Conservation (phyloP, 495 filamentous ascomycete genomes). For the Cenococcum geophilum region DNA sequence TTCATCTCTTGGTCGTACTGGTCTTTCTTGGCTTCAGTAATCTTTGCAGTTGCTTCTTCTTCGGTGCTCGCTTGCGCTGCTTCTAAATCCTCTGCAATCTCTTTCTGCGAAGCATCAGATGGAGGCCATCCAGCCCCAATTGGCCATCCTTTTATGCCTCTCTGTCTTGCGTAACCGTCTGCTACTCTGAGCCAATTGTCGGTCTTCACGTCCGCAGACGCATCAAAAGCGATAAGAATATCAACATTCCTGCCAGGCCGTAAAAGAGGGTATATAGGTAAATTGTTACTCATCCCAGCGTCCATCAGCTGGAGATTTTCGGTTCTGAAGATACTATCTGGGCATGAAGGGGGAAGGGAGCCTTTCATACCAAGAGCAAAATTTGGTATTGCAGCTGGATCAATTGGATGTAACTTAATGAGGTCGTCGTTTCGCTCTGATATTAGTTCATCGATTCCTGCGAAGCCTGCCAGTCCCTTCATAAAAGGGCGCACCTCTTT, state of each 20-base stretch:
- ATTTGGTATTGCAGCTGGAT: slow-evolving; percentile 83
- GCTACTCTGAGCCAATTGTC: slow-evolving; percentile 91
- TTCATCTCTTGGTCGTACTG: slow-evolving; percentile 28
- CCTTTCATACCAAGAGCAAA: slow-evolving; percentile 73
- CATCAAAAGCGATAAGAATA: slow-evolving; percentile 84
- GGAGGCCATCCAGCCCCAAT: slow-evolving; percentile 86
- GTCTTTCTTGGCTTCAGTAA: slow-evolving; percentile 56
- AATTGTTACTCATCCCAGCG: slow-evolving; percentile 95
- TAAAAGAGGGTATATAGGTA: slow-evolving; percentile 90
- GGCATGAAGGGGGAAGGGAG: slow-evolving; percentile 64
- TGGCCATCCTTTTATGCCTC: slow-evolving; percentile 89
- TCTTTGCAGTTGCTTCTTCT: slow-evolving; percentile 54
- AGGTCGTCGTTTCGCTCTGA: slow-evolving; percentile 72
- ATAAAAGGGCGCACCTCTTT: slow-evolving; percentile 80
- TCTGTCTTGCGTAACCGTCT: slow-evolving; percentile 84
- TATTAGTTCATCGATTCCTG: slow-evolving; percentile 79
- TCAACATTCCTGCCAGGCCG: slow-evolving; percentile 83
- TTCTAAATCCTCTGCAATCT: slow-evolving; percentile 58
- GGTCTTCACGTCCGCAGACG: slow-evolving; percentile 72
- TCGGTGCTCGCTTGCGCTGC: slow-evolving; percentile 57
- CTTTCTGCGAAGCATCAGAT: slow-evolving; percentile 44
- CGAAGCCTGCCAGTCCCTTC: slow-evolving; percentile 64
- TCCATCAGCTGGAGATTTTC: slow-evolving; percentile 83
- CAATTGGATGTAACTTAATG: slow-evolving; percentile 84
- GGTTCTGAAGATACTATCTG: slow-evolving; percentile 62